Base-by-base conservation (phyloP, 2,329 filamentous ascomycete genomes). In the Fusarium sp. region DNA sequence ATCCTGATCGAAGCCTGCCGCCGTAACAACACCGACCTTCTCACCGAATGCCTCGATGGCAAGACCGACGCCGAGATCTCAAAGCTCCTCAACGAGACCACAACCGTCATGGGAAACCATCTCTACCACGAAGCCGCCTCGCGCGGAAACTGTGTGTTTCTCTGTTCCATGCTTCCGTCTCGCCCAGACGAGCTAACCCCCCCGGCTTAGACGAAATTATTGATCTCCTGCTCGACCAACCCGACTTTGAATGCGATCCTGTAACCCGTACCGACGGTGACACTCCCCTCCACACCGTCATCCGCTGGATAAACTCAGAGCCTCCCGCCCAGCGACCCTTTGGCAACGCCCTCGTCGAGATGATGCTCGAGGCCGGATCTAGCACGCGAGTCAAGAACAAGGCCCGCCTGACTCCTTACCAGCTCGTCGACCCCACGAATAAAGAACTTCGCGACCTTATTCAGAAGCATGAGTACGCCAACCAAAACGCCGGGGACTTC, bases 1-100 rank as follows among this genome's bases (percentile, higher is more conserved):
- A 86, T 91, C 72, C 86, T 98, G 70, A 87, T 98, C 78, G 94
- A 96, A 81, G 92, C 95, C 71, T 96, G 91, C 80, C 92, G 94
- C 61, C 87, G 93, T 73, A 94, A 98, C 84, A 97, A 98, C 79
- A 88, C 88, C 68, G 89, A 94, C 50, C 87, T 98, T 59, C 87
- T 98, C 53, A 79, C 85, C 70, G 89, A 95, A 71, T 85, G 93
- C 54, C 83, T 97, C 67, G 78, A 84, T 38, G 79, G 80, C 65
- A 85, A 85, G 65, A 78, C 80, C 56, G 87, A 89, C 51, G 83
- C 86, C 57, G 83, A 91, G 71, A 87, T 92, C 59, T 88, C 93
- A 31, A 76, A 85, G 46, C 88, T 96, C 67, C 87, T 99, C 75
- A 99, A 99, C 81, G 85, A 86, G 43, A 91, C 93, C 46, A 91